Evolutionary conservation across 2,329 filamentous ascomycete species (phyloP).

Genomic region (Plectosphaerella plurivora): DNA sequence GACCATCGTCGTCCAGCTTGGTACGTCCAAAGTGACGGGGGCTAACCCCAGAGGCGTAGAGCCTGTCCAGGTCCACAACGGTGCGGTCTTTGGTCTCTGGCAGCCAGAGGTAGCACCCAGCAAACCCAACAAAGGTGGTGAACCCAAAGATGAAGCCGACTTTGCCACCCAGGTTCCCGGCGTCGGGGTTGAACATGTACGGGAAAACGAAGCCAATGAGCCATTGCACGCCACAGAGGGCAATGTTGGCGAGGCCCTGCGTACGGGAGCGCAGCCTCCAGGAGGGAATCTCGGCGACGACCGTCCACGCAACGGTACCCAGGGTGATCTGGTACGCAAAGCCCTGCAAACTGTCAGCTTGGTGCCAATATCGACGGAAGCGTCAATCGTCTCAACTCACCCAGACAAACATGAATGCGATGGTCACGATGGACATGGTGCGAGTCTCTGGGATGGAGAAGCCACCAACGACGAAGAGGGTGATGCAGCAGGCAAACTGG

Average conservation of each 20-base stretch:
- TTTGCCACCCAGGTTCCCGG: conserved; percentile 30
- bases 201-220: conserved; percentile 40
- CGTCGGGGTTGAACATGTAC: conserved; percentile 40
- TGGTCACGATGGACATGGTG: background rate
- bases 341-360: background rate
- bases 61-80: background rate
- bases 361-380: no score
- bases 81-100: conserved; percentile 50
- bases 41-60: background rate
- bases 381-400: background rate
- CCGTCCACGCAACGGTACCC: background rate
- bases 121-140: conserved; percentile 24
- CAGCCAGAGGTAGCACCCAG: conserved; percentile 36
- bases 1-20: background rate
- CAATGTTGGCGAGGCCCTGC: background rate
- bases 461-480: background rate
- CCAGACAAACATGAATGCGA: background rate
- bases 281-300: background rate
- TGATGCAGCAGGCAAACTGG: background rate
- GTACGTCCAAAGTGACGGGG: background rate
- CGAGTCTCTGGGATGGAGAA: background rate
- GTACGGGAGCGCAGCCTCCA: background rate
- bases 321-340: background rate
- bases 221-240: background rate
- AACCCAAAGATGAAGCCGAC: conserved; percentile 32